Conservation (phyloP, 805 yeast genomes). For the Ogataea siamensis region DNA sequence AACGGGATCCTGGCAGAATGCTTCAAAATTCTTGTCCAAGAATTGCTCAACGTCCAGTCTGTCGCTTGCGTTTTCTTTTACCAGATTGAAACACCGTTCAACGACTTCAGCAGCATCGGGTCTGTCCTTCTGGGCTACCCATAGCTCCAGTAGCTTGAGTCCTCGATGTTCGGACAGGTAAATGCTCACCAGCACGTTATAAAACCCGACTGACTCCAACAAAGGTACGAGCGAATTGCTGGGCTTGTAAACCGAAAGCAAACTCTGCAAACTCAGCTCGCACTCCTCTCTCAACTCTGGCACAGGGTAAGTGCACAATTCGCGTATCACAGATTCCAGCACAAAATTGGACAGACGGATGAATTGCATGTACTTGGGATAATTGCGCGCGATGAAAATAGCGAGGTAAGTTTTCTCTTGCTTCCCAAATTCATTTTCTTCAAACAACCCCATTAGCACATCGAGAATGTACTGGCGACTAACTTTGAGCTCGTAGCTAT, state of each 20-base stretch:
- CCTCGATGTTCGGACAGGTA: conserved; percentile 53
- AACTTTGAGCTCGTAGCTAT: conserved; percentile 36
- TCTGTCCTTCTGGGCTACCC: conserved; percentile 37
- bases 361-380: conserved; percentile 83
- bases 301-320: conserved; percentile 45
- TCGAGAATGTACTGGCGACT: conserved; percentile 79
- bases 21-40: conserved; percentile 31
- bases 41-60: conserved; percentile 26
- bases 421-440: conserved; percentile 36
- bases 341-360: conserved; percentile 64
- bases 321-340: conserved; percentile 46
- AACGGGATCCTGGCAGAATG: conserved; percentile 33
- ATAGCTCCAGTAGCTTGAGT: conserved; percentile 52
- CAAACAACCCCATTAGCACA: conserved; percentile 59
- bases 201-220: conserved; percentile 54
- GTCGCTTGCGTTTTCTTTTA: conserved; percentile 17
- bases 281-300: conserved; percentile 49
- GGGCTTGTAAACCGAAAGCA: conserved; percentile 67
- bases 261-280: conserved; percentile 71
- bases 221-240: conserved; percentile 46
- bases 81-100: conserved; percentile 23
- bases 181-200: conserved; percentile 55
- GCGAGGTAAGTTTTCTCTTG: conserved; percentile 42
- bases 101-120: conserved; percentile 21
- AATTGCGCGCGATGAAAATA: conserved; percentile 74